phyloP scores from a whole-genome alignment of 352 stramenopile genomes.

The Phytophthora sansomeana region DNA sequence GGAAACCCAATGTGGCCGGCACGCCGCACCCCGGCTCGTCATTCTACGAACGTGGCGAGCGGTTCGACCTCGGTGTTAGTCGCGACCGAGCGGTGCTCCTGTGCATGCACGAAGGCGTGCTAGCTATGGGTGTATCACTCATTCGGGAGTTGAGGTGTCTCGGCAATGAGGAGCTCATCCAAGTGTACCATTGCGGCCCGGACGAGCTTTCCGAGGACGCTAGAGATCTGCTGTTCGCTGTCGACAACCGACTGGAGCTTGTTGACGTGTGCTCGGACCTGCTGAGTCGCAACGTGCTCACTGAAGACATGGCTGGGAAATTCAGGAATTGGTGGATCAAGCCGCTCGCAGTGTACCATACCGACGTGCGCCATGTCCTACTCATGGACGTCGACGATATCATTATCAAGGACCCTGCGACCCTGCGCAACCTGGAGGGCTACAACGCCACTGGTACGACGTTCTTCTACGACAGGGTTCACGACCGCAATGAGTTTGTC shows the following conservation, averaged over 20 bases:
- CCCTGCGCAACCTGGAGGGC: conserved; percentile 32
- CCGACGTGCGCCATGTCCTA: conserved; percentile 24
- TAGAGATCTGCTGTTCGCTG: conserved; percentile 39
- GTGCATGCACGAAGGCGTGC: conserved; percentile 45
- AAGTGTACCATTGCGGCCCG: conserved; percentile 31
- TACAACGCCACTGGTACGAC: conserved; percentile 57
- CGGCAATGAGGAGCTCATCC: conserved; percentile 41
- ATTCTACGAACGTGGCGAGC: conserved; percentile 23
- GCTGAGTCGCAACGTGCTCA: conserved; percentile 24
- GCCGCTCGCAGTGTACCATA: conserved; percentile 30
- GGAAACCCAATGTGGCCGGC: conserved; percentile 4
- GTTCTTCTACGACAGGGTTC: conserved; percentile 42
- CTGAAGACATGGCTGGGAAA: conserved; percentile 23
- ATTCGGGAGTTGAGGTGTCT: conserved; percentile 56
- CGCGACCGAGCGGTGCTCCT: conserved; percentile 41
- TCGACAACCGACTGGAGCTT: conserved; percentile 59
- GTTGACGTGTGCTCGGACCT: conserved; percentile 65
- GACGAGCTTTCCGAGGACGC: conserved; percentile 49
- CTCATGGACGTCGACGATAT: conserved; percentile 33
- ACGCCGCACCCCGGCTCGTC: conserved; percentile 22
- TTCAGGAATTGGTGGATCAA: conserved; percentile 62
- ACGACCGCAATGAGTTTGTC: conserved; percentile 56
- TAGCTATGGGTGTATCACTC: conserved; percentile 58
- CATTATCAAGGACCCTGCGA: conserved; percentile 37
- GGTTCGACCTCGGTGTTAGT: conserved; percentile 33